These are phyloP conservation scores for Kockovaella imperatae DNA, from an alignment of 768 basidiomycete species.

Conservation along the genomic window DNA sequence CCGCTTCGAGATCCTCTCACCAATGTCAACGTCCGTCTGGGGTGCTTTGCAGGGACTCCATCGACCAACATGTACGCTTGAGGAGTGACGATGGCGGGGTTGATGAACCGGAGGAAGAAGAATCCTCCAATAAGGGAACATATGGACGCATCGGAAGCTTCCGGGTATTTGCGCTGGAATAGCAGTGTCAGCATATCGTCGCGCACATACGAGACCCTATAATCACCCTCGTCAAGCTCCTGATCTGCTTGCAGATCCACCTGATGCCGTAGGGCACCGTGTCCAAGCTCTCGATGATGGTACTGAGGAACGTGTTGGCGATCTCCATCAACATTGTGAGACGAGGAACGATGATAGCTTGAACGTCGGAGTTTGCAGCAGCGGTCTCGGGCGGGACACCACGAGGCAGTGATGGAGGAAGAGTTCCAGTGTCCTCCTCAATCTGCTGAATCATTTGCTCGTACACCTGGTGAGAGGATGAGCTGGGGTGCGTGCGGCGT, in stretches of 20 bases:
- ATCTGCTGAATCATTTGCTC: conserved; percentile 99
- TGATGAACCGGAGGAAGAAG: conserved; percentile 99
- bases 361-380: conserved; percentile 86
- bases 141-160: conserved; percentile 95
- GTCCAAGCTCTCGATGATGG: conserved; percentile 97
- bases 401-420: conserved; percentile 83
- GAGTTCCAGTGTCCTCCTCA: conserved; percentile 87
- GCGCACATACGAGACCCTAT: neutral
- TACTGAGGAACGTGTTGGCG: conserved; percentile 91
- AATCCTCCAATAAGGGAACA: conserved; percentile 98
- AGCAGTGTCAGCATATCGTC: neutral
- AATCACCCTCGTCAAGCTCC: conserved; percentile 80
- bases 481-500: neutral
- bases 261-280: conserved; percentile 98
- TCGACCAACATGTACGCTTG: conserved; percentile 99
- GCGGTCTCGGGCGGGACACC: conserved; percentile 93
- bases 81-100: conserved; percentile 96
- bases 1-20: conserved; percentile 45
- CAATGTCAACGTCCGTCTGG: conserved; percentile 87
- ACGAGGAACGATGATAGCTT: conserved; percentile 93
- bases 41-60: conserved; percentile 94
- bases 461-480: conserved; percentile 63
- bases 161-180: conserved; percentile 88
- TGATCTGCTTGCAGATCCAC: conserved; percentile 99
- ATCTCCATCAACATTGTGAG: conserved; percentile 99